Evolutionary conservation across 1,284 basidiomycete genomes (phyloP).

Genomic region (Marasmius oreades): DNA sequence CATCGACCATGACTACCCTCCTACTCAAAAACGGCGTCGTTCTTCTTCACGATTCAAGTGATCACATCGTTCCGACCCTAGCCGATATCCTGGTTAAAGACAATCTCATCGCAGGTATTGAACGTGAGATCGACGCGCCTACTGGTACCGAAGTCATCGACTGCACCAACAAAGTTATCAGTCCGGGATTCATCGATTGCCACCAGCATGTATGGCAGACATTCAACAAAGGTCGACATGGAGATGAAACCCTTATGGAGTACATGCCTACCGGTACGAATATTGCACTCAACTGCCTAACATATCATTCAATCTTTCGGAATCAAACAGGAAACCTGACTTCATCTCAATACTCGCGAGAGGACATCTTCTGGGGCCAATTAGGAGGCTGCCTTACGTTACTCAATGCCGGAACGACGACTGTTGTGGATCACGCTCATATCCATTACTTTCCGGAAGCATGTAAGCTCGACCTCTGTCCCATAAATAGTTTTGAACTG

Average conservation of each 20-base stretch:
- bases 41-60: neutral
- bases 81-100: neutral
- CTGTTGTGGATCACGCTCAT: conserved; percentile 15
- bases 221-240: conserved; percentile 14
- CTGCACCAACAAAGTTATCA: conserved; percentile 40
- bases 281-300: no score
- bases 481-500: neutral
- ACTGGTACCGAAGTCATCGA: conserved; percentile 51
- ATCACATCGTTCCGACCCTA: neutral
- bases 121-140: conserved; percentile 29
- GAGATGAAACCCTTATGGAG: conserved; percentile 11
- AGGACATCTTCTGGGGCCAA: conserved; percentile 16
- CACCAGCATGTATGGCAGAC: conserved; percentile 17
- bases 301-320: no score
- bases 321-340: conserved; percentile 3
- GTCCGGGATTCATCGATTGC: conserved; percentile 14
- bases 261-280: conserved; percentile 12
- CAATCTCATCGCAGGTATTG: neutral
- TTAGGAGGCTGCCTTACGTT: conserved; percentile 14
- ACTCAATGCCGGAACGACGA: conserved; percentile 13
- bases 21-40: neutral
- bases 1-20: neutral
- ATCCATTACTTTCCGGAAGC: conserved; percentile 10
- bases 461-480: neutral
- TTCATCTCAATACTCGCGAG: conserved; percentile 5